Percentiles rank a stretch among this genome's conserved stretches.
Evolutionary conservation across 148 eudicot species (phyloP).

Genomic region (Amaranthus palmeri): DNA sequence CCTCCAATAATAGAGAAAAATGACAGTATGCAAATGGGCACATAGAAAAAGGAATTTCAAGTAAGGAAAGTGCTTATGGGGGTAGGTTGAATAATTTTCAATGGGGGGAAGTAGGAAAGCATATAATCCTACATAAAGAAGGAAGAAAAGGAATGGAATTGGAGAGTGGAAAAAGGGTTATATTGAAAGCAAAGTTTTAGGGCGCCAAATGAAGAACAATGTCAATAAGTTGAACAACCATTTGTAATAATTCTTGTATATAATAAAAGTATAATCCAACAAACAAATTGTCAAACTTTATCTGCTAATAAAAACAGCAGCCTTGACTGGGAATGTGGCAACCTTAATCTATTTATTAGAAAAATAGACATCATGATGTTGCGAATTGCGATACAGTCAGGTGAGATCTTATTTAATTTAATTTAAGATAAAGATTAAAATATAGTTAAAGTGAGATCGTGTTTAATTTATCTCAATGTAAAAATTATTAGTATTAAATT

Average conservation of each 20-base stretch:
- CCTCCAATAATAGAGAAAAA: constrained; percentile 13
- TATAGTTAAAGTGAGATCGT: too few relatives aligned
- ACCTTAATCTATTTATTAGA: neutral
- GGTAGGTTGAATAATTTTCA: constrained; percentile 3
- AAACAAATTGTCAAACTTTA: constrained; percentile 22
- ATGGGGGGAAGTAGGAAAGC: neutral
- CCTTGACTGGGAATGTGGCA: constrained; percentile 15
- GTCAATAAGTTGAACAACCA: constrained; percentile 19
- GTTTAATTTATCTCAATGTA: too few relatives aligned
- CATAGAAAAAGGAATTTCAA: neutral
- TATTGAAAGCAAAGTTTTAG: constrained; percentile 16
- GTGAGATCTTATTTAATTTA: too few relatives aligned
- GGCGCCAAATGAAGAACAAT: constrained; percentile 23
- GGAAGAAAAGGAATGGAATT: neutral
- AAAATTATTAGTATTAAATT: too few relatives aligned
- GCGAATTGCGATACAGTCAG: too few relatives aligned
- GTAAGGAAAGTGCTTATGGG: neutral
- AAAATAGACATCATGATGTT: too few relatives aligned
- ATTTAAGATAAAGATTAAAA: too few relatives aligned
- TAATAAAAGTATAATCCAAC: constrained; percentile 1
- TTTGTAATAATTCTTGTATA: neutral
- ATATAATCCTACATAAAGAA: neutral
- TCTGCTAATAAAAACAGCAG: constrained; percentile 15
- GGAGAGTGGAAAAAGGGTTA: constrained; percentile 6
- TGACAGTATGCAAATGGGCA: constrained; percentile 8